Conservation (phyloP, 2,329 filamentous ascomycete species). For the Chaetomiaceae sp. region DNA sequence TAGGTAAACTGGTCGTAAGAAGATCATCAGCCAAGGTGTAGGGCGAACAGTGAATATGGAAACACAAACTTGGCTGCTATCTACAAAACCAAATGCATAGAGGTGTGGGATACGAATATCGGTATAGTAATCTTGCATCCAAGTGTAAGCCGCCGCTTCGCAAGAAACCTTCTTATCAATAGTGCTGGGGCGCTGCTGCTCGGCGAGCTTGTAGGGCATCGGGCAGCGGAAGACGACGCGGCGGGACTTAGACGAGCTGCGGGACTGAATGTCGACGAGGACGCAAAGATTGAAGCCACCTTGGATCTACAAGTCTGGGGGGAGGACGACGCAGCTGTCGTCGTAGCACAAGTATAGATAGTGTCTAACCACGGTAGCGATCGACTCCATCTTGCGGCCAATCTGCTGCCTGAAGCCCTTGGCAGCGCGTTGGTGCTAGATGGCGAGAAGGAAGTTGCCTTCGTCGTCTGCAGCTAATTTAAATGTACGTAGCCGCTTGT, state of each 20-base stretch:
- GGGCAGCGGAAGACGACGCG: slow-evolving; percentile 28
- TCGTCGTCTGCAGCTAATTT: too few species aligned
- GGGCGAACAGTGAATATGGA: background rate
- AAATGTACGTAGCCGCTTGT: too few species aligned
- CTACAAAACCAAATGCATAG: slow-evolving; percentile 1
- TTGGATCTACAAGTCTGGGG: too few species aligned
- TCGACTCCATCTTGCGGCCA: too few species aligned
- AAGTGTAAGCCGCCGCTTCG: slow-evolving; percentile 1
- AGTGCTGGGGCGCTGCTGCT: slow-evolving; percentile 34
- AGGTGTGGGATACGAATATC: background rate
- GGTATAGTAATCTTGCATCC: background rate
- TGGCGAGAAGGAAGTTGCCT: too few species aligned
- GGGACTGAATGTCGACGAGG: slow-evolving; percentile 20
- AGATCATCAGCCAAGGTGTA: background rate
- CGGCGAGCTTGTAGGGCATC: slow-evolving; percentile 35
- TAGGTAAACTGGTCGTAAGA: background rate
- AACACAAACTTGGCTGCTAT: background rate
- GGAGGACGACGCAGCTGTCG: too few species aligned
- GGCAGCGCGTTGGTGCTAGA: too few species aligned
- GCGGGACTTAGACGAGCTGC: background rate
- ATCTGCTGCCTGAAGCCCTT: too few species aligned
- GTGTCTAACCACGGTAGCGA: too few species aligned
- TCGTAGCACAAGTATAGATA: too few species aligned
- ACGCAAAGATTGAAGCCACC: slow-evolving; percentile 34
- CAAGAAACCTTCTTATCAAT: slow-evolving; percentile 38